Percentiles rank a stretch among this genome's conserved stretches.
Evolutionary conservation across 495 filamentous ascomycete species (phyloP).

Genomic region (Podospora conica): DNA sequence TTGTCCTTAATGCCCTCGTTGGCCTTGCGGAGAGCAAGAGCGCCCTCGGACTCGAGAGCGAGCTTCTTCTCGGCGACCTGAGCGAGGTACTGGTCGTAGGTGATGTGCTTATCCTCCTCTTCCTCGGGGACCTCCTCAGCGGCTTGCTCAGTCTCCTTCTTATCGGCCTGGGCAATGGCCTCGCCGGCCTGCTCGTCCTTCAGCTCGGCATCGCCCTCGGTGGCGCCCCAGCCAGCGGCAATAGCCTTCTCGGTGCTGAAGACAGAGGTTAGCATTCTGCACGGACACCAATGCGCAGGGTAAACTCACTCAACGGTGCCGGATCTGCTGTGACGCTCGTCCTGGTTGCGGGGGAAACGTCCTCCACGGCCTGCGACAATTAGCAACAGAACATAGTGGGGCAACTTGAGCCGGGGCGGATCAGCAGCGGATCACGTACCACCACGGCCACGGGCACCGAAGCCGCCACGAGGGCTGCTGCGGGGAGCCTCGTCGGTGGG

Average conservation of each 20-base stretch:
- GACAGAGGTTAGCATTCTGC: constrained; percentile 15
- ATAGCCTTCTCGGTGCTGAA: constrained; percentile 76
- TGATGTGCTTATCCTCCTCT: constrained; percentile 86
- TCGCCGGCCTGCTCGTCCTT: constrained; percentile 85
- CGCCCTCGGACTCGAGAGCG: constrained; percentile 53
- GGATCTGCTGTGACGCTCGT: constrained; percentile 78
- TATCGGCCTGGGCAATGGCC: constrained; percentile 75
- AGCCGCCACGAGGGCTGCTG: constrained; percentile 47
- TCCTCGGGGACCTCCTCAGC: constrained; percentile 35
- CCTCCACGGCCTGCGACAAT: constrained; percentile 38
- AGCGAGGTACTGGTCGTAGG: constrained; percentile 79
- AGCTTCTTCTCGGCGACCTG: constrained; percentile 79
- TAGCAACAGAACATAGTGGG: constrained; percentile 8
- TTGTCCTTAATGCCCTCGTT: constrained; percentile 81
- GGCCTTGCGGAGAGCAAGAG: constrained; percentile 68
- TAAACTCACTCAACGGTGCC: constrained; percentile 51
- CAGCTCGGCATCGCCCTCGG: constrained; percentile 70
- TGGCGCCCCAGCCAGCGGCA: constrained; percentile 81
- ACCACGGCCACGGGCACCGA: constrained; percentile 54
- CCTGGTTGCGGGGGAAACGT: constrained; percentile 46
- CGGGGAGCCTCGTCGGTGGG: constrained; percentile 62
- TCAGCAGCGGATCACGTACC: constrained; percentile 28
- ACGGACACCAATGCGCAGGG: constrained; percentile 10
- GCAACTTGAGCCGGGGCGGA: not conserved
- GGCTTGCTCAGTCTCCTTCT: constrained; percentile 45